Evolutionary conservation across 306 rosid genomes (phyloP).

Genomic region (Dalbergia cultrata): DNA sequence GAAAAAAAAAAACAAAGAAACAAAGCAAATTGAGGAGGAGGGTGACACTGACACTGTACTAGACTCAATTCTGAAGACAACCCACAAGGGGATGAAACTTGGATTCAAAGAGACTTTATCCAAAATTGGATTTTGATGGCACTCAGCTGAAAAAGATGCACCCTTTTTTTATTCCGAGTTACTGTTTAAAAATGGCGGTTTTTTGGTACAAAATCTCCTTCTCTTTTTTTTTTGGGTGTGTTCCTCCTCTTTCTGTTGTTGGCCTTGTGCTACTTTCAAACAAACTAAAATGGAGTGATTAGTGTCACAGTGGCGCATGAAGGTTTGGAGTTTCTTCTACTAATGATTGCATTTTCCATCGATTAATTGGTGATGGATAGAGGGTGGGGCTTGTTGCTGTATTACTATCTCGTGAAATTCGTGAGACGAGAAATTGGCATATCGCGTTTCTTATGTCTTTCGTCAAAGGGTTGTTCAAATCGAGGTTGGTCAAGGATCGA

Average conservation of each 20-base stretch:
- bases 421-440: slow-evolving; percentile 23
- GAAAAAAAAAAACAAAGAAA: not conserved
- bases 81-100: slow-evolving; percentile 66
- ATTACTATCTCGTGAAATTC: not conserved
- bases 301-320: not conserved
- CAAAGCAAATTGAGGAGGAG: slow-evolving; percentile 35
- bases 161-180: slow-evolving; percentile 29
- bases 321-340: slow-evolving; percentile 6
- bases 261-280: not conserved
- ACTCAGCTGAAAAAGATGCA: slow-evolving; percentile 27
- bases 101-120: slow-evolving; percentile 82
- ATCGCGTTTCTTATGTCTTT: slow-evolving; percentile 30
- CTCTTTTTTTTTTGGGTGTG: too few species aligned
- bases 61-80: slow-evolving; percentile 44
- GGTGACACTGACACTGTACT: slow-evolving; percentile 54
- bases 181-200: slow-evolving; percentile 41
- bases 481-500: not conserved
- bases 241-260: too few species aligned
- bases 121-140: slow-evolving; percentile 47
- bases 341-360: slow-evolving; percentile 40
- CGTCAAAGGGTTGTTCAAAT: slow-evolving; percentile 4
- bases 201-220: not conserved
- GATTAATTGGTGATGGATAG: slow-evolving; percentile 5
- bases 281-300: slow-evolving; percentile 11
- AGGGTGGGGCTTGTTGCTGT: not conserved